These are phyloP conservation scores for Euphorbia tirucalli DNA, from an alignment of 345 rosid species.

Conservation along the genomic window DNA sequence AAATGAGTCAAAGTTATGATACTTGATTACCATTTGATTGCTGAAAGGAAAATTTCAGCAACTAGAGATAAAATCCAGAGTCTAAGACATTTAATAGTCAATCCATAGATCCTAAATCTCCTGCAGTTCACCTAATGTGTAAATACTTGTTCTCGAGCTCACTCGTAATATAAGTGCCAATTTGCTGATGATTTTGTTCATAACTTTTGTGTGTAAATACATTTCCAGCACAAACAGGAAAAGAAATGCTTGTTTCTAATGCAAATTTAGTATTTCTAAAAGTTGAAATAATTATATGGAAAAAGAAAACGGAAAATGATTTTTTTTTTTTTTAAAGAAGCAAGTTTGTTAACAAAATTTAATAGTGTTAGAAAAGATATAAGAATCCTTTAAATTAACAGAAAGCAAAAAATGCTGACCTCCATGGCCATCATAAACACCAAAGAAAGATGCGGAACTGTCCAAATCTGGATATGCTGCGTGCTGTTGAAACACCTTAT, in stretches of 20 bases:
- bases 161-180: neutral
- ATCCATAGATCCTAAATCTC: slow-evolving; percentile 3
- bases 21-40: neutral
- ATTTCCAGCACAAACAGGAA: neutral
- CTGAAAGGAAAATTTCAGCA: neutral
- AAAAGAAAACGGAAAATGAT: neutral
- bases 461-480: slow-evolving; percentile 55
- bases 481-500: slow-evolving; percentile 22
- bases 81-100: neutral
- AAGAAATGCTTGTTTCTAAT: neutral
- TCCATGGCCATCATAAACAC: slow-evolving; percentile 99
- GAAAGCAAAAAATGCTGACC: slow-evolving; percentile 44
- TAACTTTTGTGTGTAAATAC: neutral
- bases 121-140: neutral
- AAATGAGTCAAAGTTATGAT: neutral
- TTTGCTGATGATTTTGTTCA: neutral
- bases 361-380: neutral
- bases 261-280: slow-evolving; percentile 6
- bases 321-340: neutral
- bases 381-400: neutral
- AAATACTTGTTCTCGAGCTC: slow-evolving; percentile 6
- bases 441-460: slow-evolving; percentile 79
- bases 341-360: neutral
- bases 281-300: neutral
- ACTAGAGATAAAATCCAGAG: neutral